Base-by-base conservation (phyloP, 768 basidiomycete genomes). In the Phlebiopsis gigantea region DNA sequence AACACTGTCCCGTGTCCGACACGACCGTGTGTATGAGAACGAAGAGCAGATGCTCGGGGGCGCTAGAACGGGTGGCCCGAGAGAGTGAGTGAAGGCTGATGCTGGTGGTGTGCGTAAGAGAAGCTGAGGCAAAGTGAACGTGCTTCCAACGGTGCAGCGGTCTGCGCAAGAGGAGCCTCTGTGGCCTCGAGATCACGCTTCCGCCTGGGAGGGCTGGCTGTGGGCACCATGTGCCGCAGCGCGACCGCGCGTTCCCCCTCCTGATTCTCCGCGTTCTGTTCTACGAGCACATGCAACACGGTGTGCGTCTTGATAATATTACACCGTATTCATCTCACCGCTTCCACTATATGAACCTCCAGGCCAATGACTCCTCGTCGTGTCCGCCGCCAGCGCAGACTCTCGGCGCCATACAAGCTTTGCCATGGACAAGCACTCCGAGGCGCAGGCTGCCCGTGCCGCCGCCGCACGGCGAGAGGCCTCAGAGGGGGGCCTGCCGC, bases 231-330 rank as follows among this genome's bases (percentile, higher is more conserved):
- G 58, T 59, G 58, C 55, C 53, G 31, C 53, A 49, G 42, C 54
- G 46, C 54, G 54, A 50, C 58, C 58, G 58, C 58, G 54, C 58
- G 54, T 47, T 44, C 19, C 57, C 25, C 53, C 25, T 39, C 51
- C 57, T 43, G 51, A 59, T 56, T 50, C 54, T 56, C 54, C 54
- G 58, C 34, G 58, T 59, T 56, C 54, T 55, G 19, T 46, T 48
- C 42, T 43, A 51, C 58, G 58, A 59, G 58, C 58, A 59, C 58
- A 59, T 59, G 58, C 58, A 55, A 53, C 58, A 22, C 34, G 55
- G 31, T 50, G 58, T 59, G 58, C 58, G 53, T 54, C 55, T 52
- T 59, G 58, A 59, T 59, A 51, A 52, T 55, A 59, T 56, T 56
- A 51, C 55, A 51, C 58, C 58, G 58, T 53, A 44, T 43, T 43